Base-by-base conservation (phyloP, 2,329 filamentous ascomycete species). In the Pseudogymnoascus sp. region DNA sequence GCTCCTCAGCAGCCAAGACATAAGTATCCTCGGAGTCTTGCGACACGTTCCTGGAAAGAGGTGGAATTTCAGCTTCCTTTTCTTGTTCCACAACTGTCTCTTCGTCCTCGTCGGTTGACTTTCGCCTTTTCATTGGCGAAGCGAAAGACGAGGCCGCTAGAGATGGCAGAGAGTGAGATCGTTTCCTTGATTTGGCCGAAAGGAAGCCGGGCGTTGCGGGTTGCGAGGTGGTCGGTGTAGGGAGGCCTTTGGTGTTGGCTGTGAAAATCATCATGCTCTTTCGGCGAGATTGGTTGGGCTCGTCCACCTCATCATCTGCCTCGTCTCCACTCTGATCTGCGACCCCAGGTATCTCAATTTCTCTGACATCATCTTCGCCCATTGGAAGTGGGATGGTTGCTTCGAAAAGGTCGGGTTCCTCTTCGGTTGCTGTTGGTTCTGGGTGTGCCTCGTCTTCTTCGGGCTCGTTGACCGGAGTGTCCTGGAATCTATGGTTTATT, bases 311-410 rank as follows among this genome's bases (percentile, higher is more conserved):
- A 7, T 77, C 78, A 11, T 78, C 77, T 5, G 78, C 78, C 60
- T 88, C 87, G 12, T 87, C 86, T 62, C 90, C 86, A 62, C 80
- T 84, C 66, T 85, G 81, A 11, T 73, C 74, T 0, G 82, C 84
- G 4, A 91, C 79, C 0, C 88, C 89, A 3, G 89, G 89, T 49
- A 91, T 82, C 69, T 94, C 89, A 42, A 95, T 94, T 71, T 95
- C 91, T 52, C 87, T 82, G 6, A 93, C 76, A 70, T 95, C 91
- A 58, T 85, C 81, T 36, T 84, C 79, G 23, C 79, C 79, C 41
- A 87, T 77, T 0, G 90, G 90, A 8, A 94, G 76, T n/a, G 90
- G 85, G 65, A 92, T 82, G 41, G 80, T 78, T 5, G 84, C 81
- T 7, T 87, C 81, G 61, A 66, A 36, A 23, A 59, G 61, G 35